Base-by-base conservation (phyloP, 1,284 basidiomycete species). In the Inonotus obliquus region DNA sequence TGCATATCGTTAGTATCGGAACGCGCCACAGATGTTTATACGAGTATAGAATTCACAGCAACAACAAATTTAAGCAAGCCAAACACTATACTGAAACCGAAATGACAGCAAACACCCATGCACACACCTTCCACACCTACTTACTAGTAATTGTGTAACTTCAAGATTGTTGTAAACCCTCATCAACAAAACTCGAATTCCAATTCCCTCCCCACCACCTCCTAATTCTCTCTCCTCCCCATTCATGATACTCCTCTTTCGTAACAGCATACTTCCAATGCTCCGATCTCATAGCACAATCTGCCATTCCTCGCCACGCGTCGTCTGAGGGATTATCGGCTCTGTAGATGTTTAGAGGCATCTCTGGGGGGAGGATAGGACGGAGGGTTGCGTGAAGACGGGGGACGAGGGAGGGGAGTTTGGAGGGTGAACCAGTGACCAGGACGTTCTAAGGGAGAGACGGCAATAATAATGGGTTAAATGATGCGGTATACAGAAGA, bases 291-390 rank as follows among this genome's bases (percentile, higher is more conserved):
- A 73, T 71, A 25, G 88, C 85, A 77, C 95, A 97, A 62, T 81
- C 79, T 3, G 92, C 91, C 92, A 98, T 97, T 4, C 96, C 96
- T 53, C 81, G 81, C 96, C 96, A 99, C 3, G 95, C 88, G 70
- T 97, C 95, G 59, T 89, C 72, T 14, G 79, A 69, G 1, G 91
- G 84, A 72, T 97, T 87, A 3, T 69, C 76, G 1, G 86, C 92
- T 21, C 77, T 76, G 35, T 79, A 73, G 52, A 92, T 81, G 53
- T 80, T 74, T 3, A 94, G 83, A 9, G 78, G 73, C 74, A 89
- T 89, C 59, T 89, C 87, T 25, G 92, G 91, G 0, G 92, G 90
- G 9, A 97, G 77, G 57, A 94, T 84, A 0, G 93, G 91, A 5
- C 89, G 84, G 17, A 98, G 75, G 17, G 85, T 81, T 41, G 83